Base-by-base conservation (phyloP, 2,329 filamentous ascomycete species). In the Penicillium hordei region DNA sequence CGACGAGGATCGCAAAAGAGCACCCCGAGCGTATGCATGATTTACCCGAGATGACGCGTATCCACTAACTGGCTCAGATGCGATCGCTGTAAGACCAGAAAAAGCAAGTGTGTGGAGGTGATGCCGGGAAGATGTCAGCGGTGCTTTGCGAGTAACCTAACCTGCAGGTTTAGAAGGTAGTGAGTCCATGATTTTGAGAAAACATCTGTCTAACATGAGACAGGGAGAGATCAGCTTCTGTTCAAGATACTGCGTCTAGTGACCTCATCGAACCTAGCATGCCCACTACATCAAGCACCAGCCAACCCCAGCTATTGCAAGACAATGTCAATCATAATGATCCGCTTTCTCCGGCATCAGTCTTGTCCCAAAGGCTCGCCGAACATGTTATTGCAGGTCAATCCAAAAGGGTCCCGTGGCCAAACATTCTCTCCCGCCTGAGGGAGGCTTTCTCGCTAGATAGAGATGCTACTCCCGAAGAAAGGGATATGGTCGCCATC, bases 1-100 rank as follows among this genome's bases (percentile, higher is more conserved):
- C 44, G 73, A 74, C 34, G 68, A 68, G 55, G 65, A 73, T 57
- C 69, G 73, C 23, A 74, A 74, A 55, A 62, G 73, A 39, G 71
- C 73, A 6, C 25, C 65, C 62, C 62, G 68, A 62, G 73, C 73
- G 63, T 68, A 58, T 31, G 63, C 67, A 54, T 27, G 55, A 21
- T 23, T 42, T 15, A 43, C 21, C 12, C n/a, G 17, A 29, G 8
- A 21, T 33, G 31, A 33, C n/a, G 23, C n/a, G 6, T 43, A 34
- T 29, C 44, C 9, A 40, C 21, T 52, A 17, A 46, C 29, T 34
- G 3, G 27, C 9, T 45, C 9, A 69, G 67, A 23, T 76, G 73
- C 53, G 65, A 70, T 51, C 68, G 65, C 21, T 76, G 73, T 55
- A 76, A 76, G 55, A 61, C 65, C 6, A 61, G 73, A 21, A 75